phyloP scores from a whole-genome alignment of 2,329 filamentous ascomycete species.

The Penicillium oxalicum region DNA sequence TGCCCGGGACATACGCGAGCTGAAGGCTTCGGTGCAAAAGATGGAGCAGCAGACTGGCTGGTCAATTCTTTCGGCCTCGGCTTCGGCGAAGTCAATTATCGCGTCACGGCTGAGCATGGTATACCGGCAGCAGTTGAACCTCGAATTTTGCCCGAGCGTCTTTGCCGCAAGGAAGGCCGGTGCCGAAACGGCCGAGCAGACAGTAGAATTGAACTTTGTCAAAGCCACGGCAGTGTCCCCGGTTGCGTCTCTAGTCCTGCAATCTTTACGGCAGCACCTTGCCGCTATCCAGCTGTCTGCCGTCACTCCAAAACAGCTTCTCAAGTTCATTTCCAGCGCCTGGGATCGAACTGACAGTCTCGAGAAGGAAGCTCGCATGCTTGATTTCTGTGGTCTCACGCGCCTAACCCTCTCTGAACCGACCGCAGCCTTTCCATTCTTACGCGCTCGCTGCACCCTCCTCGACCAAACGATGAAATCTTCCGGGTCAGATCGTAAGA shows the following conservation, averaged over 20 bases:
- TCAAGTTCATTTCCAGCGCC: slow-evolving; percentile 38
- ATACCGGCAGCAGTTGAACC: slow-evolving; percentile 38
- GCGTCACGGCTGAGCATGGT: slow-evolving; percentile 37
- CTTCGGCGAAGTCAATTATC: slow-evolving; percentile 19
- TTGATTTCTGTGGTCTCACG: slow-evolving; percentile 43
- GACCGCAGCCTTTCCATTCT: slow-evolving; percentile 19
- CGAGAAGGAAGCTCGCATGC: slow-evolving; percentile 41
- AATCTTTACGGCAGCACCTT: slow-evolving; percentile 36
- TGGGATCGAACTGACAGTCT: slow-evolving; percentile 38
- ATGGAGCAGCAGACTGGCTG: slow-evolving; percentile 42
- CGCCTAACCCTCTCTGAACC: slow-evolving; percentile 29
- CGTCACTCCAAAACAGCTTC: slow-evolving; percentile 32
- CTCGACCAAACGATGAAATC: slow-evolving; percentile 22
- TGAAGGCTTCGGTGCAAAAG: slow-evolving; percentile 52
- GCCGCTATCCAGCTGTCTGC: slow-evolving; percentile 32
- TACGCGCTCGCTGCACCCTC: slow-evolving; percentile 37
- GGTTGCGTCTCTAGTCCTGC: slow-evolving; percentile 38
- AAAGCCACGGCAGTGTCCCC: slow-evolving; percentile 26
- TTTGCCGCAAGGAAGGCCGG: slow-evolving; percentile 26
- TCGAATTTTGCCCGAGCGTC: slow-evolving; percentile 39
- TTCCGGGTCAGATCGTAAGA: slow-evolving; percentile 11
- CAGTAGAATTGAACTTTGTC: slow-evolving; percentile 31
- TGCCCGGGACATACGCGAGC: slow-evolving; percentile 66
- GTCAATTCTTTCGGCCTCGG: slow-evolving; percentile 36
- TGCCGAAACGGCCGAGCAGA: slow-evolving; percentile 20